A percentile compares a stretch with the other conserved stretches of the same genome.
These are phyloP conservation scores for Raphanus raphanistrum DNA, from an alignment of 345 rosid genomes.

Conservation along the genomic window DNA sequence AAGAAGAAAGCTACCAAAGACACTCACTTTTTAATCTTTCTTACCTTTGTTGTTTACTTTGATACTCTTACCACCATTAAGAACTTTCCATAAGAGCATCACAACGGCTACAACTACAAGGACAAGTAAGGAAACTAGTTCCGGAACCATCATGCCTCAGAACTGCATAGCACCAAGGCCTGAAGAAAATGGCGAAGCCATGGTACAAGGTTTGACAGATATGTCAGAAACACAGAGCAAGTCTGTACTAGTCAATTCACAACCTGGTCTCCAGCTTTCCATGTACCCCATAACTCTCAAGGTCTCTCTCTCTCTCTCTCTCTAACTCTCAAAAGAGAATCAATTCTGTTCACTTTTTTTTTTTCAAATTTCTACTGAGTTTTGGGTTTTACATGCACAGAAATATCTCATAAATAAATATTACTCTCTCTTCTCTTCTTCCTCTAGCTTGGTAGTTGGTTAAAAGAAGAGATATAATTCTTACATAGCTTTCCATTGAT, in stretches of 20 bases:
- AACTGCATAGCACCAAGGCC: constrained; percentile 60
- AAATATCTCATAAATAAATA: constrained; percentile 4
- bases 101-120: constrained; percentile 8
- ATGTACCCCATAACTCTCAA: constrained; percentile 72
- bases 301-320: constrained; percentile 44
- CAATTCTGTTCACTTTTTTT: background rate
- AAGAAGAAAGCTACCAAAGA: constrained; percentile 40
- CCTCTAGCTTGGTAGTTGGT: background rate
- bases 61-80: constrained; percentile 11
- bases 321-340: background rate
- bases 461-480: background rate
- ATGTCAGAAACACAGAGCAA: constrained; percentile 48
- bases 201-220: constrained; percentile 43
- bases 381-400: background rate
- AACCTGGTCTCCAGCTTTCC: constrained; percentile 46
- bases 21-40: constrained; percentile 39
- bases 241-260: constrained; percentile 46
- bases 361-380: constrained; percentile 4
- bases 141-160: constrained; percentile 45
- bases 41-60: constrained; percentile 18
- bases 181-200: constrained; percentile 43
- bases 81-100: constrained; percentile 23
- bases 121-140: constrained; percentile 22
- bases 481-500: constrained; percentile 5
- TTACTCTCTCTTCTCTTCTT: background rate